phyloP scores from a whole-genome alignment of 2,329 filamentous ascomycete genomes.

The Sclerotinia spermophila region DNA sequence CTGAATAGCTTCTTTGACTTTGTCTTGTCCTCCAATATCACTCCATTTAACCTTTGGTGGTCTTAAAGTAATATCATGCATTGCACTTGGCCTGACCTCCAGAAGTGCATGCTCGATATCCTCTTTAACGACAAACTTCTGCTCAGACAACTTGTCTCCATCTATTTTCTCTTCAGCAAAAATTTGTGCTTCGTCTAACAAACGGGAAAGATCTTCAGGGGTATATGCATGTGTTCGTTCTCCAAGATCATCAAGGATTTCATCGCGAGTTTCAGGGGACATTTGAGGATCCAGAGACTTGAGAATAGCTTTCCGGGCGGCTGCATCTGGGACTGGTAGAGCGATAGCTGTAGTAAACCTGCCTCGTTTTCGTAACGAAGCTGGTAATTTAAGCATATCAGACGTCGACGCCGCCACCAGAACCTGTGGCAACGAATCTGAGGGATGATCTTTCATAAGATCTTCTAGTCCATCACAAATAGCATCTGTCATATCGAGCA shows the following conservation, averaged over 20 bases:
- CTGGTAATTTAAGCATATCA: constrained; percentile 68
- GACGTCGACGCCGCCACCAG: constrained; percentile 74
- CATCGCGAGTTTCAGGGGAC: constrained; percentile 47
- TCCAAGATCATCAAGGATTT: constrained; percentile 57
- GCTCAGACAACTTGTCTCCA: neutral
- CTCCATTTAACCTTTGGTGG: constrained; percentile 82
- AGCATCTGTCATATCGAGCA: constrained; percentile 48
- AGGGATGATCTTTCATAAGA: constrained; percentile 41
- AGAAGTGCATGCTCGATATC: constrained; percentile 65
- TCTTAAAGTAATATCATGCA: constrained; percentile 85
- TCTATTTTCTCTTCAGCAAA: constrained; percentile 35
- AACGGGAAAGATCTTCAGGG: constrained; percentile 66
- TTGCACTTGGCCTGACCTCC: constrained; percentile 73
- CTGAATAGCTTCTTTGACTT: constrained; percentile 62
- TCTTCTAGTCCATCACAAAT: constrained; percentile 55
- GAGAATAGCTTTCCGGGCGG: constrained; percentile 70
- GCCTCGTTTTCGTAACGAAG: constrained; percentile 60
- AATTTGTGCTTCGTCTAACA: constrained; percentile 54
- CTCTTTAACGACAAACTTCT: constrained; percentile 36
- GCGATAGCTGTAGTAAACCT: constrained; percentile 66
- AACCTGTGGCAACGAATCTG: constrained; percentile 48
- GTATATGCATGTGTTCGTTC: constrained; percentile 85
- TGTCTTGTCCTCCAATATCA: constrained; percentile 81
- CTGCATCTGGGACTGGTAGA: constrained; percentile 71
- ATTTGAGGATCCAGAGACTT: constrained; percentile 47